These are phyloP conservation scores for Xerocomus nothofagi DNA, from an alignment of 1,284 basidiomycete genomes.

Conservation along the genomic window DNA sequence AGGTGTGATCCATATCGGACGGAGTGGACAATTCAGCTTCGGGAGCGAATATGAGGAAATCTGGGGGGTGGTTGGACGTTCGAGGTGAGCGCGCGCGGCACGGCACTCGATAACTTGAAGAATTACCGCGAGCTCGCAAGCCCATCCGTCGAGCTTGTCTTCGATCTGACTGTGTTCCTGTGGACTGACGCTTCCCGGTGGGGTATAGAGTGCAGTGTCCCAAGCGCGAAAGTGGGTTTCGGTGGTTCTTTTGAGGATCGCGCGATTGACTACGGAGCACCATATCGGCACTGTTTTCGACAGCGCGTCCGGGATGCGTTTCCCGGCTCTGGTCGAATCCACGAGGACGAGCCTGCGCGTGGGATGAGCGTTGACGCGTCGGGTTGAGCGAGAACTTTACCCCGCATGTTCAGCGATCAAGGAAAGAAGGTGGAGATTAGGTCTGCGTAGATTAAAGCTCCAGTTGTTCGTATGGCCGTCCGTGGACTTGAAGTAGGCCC, in stretches of 20 bases:
- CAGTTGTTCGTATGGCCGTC: constrained; percentile 91
- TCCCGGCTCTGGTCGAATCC: constrained; percentile 92
- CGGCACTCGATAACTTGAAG: too few species aligned
- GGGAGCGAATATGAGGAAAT: constrained; percentile 54
- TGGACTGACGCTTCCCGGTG: constrained; percentile 59
- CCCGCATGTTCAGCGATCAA: constrained; percentile 58
- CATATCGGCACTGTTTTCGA: constrained; percentile 96
- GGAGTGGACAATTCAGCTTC: constrained; percentile 49
- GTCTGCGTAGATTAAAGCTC: constrained; percentile 83
- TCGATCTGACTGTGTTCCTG: constrained; percentile 80
- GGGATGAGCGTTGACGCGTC: background rate
- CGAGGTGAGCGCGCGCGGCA: background rate
- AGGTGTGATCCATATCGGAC: constrained; percentile 72
- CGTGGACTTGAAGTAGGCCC: constrained; percentile 96
- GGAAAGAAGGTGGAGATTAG: constrained; percentile 81
- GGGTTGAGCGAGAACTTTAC: constrained; percentile 39
- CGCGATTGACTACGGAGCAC: constrained; percentile 90
- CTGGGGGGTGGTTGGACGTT: constrained; percentile 31
- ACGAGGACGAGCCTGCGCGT: constrained; percentile 74
- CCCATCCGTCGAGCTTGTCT: constrained; percentile 63
- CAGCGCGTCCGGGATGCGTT: constrained; percentile 92
- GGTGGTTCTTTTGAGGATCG: constrained; percentile 41
- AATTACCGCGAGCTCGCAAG: constrained; percentile 54
- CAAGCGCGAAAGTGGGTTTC: constrained; percentile 37
- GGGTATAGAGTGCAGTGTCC: constrained; percentile 63